Evolutionary conservation across 345 rosid species (phyloP).

Genomic region (Rhodamnia argentea): DNA sequence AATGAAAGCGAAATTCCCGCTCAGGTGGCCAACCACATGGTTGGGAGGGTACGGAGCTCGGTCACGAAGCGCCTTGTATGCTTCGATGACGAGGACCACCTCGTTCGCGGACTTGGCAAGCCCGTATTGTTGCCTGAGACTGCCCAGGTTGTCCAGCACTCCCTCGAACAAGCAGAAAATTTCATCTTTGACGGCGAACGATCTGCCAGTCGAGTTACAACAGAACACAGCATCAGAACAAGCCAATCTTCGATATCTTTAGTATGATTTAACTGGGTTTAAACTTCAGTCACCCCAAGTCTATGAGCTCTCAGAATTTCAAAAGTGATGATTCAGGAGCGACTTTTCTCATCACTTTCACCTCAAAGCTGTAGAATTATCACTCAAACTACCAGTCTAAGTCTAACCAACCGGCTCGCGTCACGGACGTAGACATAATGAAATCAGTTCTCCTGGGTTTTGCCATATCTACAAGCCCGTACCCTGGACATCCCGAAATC

Average conservation of each 20-base stretch:
- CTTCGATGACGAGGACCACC: constrained; percentile 81
- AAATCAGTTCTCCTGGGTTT: not conserved
- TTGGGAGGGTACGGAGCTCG: constrained; percentile 91
- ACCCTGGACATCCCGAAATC: not conserved
- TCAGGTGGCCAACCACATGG: constrained; percentile 85
- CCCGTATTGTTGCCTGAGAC: constrained; percentile 89
- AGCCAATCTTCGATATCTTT: not conserved
- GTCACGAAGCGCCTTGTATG: constrained; percentile 96
- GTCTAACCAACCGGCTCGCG: not conserved
- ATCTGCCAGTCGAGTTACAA: constrained; percentile 25
- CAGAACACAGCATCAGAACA: not conserved
- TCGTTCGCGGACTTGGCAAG: constrained; percentile 79
- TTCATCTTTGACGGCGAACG: constrained; percentile 89
- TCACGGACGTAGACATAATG: not conserved
- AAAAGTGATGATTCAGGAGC: not conserved
- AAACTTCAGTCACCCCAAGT: not conserved
- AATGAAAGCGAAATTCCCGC: constrained; percentile 76
- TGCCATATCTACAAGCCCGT: not conserved
- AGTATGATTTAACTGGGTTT: not conserved
- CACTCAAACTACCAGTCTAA: not conserved
- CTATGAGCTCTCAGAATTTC: not conserved
- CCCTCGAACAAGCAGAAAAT: constrained; percentile 94
- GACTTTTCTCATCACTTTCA: not conserved
- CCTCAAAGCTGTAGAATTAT: not conserved
- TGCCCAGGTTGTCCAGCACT: constrained; percentile 85